A percentile compares a stretch with the other conserved stretches of the same genome.
These are phyloP conservation scores for Tritrichomonas musculus DNA, from an alignment of 208 protist genomes.

Conservation along the genomic window DNA sequence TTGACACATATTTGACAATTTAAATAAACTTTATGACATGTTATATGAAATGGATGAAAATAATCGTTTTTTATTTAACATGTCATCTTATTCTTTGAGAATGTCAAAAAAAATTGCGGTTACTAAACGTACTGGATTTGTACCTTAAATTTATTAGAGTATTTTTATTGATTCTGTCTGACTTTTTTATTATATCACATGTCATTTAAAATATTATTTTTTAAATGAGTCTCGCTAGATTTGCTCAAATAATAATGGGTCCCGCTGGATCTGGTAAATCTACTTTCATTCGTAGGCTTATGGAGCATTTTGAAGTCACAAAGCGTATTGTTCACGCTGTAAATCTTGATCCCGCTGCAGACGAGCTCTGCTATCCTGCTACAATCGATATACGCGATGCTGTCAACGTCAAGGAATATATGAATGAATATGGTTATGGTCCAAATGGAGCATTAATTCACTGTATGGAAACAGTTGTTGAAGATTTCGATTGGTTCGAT, in stretches of 20 bases:
- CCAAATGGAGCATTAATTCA: constrained; percentile 73
- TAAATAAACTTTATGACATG: too few relatives aligned
- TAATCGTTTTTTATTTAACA: too few relatives aligned
- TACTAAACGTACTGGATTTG: too few relatives aligned
- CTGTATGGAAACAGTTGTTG: constrained; percentile 69
- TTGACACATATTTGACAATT: too few relatives aligned
- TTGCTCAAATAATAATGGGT: constrained; percentile 27
- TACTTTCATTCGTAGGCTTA: background rate
- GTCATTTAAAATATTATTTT: too few relatives aligned
- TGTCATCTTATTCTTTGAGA: too few relatives aligned
- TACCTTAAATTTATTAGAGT: too few relatives aligned
- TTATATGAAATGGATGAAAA: too few relatives aligned
- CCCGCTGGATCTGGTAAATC: constrained; percentile 31
- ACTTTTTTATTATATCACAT: too few relatives aligned
- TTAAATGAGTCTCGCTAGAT: background rate
- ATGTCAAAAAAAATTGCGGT: too few relatives aligned
- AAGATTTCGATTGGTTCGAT: constrained; percentile 54
- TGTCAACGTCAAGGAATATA: constrained; percentile 58
- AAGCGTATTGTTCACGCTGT: background rate
- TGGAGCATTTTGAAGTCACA: background rate
- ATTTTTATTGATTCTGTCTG: too few relatives aligned
- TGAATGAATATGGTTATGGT: constrained; percentile 64
- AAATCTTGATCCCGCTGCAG: constrained; percentile 33
- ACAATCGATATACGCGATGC: background rate
- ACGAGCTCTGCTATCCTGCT: background rate